Evolutionary conservation across 2,329 filamentous ascomycete species (phyloP), one percentile per base, ranked within the genome.

Genomic region (Trichophyton schoenleinii): DNA sequence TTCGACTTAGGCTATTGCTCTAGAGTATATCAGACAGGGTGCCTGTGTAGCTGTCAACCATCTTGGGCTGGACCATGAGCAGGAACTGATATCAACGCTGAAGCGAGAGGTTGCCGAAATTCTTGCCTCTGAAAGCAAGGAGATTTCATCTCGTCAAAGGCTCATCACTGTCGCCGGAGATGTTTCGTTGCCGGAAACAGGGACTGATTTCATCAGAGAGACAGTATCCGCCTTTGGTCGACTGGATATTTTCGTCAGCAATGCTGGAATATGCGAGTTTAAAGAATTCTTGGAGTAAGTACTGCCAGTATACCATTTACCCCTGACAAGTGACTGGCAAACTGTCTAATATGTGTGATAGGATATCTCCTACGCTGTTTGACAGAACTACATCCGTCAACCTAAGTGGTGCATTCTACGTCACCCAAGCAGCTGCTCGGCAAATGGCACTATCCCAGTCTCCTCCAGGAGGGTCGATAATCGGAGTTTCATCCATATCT

Each of bases 191-290:
- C 85, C 87, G 0, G 81, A 84, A 63, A 91, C 89, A 0, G 88
- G 88, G 7, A 76, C 79, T 49, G 76, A 80, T 31, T 80, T 96
- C 25, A 85, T 96, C 4, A 75, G 77, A 11, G 79, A 80, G 65
- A 85, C 87, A 0, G 86, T 91, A 0, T 72, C 80, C 62, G 66
- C 65, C 0, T 76, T 75, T 49, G 74, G 75, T 0, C 78, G 83
- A 3, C 75, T 91, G 38, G 87, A 90, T 73, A 78, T 95, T 5
- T 92, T 92, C 73, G 87, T 96, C 31, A 89, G 85, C 72, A 96
- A 96, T 76, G 91, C 91, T 3, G 91, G 91, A 5, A 82, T 96
- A 63, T 96, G 90, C 78, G 82, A 88, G 65, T 96, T 96, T 74
- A 86, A 87, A 62, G 88, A 95, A 66, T 95, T 96, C 70, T 75